Base-by-base conservation (phyloP, 2,329 filamentous ascomycete species). In the Thelonectria rubi region DNA sequence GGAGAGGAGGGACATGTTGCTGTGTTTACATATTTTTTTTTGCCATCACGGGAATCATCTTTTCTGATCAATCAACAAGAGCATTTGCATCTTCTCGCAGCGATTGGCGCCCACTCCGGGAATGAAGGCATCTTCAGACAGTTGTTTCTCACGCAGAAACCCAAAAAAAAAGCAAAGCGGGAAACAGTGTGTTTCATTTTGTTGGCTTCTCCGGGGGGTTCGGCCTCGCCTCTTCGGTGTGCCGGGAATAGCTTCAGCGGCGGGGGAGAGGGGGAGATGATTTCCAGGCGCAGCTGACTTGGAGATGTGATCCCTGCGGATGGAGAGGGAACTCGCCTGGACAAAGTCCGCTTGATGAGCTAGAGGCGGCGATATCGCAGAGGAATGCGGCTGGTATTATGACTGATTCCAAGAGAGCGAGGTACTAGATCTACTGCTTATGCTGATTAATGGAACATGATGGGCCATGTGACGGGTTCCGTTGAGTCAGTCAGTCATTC, bases 331-430 rank as follows among this genome's bases (percentile, higher is more conserved):
- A 17, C 17, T 12, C 32, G 50, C 21, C 49, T 52, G 42, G 48
- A 17, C 26, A 2, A 49, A 59, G 43, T 37, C 40, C 46, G 58
- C 39, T 24, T 15, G 18, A n/a, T n/a, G 15, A 9, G 18, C 45
- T 45, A 46, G 30, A 17, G 40, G 50, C 34, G 26, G 51, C 57
- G 39, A 55, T 51, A 34, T 55, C 51, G 51, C 57, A 60, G 39
- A 34, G 20, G 8, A 20, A 37, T 3, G 5, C 10, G 26, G 26
- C 5, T 10, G 26, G 26, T 30, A 30, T 7, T 15, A 37, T 37
- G 34, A 37, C 34, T 37, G 34, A 15, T 9, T 9, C 26, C 26
- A 15, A 37, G 18, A 53, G 30, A 26, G 21, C 1, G 14, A 9
- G 5, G 32, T 30, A 5, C 8, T 9, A n/a, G n/a, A n/a, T n/a